Evolutionary conservation across 83 land plant genomes (phyloP).

Genomic region (Larix sibirica): DNA sequence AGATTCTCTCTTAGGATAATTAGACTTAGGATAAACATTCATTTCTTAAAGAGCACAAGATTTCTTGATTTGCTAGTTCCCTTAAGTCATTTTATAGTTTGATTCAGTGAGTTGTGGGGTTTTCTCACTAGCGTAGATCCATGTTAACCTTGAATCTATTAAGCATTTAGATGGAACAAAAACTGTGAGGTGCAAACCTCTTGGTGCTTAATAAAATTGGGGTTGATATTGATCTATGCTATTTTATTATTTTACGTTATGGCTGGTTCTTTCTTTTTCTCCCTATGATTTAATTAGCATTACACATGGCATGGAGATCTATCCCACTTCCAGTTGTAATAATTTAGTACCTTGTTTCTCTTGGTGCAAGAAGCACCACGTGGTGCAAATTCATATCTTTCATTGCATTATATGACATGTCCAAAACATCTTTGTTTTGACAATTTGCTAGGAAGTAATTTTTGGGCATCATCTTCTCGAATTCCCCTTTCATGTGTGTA

Average conservation of each 20-base stretch:
- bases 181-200: too few species aligned
- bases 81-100: not conserved
- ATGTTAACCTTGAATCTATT: too few species aligned
- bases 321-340: too few species aligned
- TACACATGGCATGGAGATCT: too few species aligned
- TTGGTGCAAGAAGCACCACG: not conserved
- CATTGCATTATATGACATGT: not conserved
- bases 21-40: not conserved
- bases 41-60: not conserved
- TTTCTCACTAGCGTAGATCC: not conserved
- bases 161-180: too few species aligned
- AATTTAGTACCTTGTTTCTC: too few species aligned
- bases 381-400: not conserved
- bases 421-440: not conserved
- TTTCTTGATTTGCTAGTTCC: slow-evolving; percentile 2
- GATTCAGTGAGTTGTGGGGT: not conserved
- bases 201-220: too few species aligned
- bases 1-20: not conserved
- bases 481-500: not conserved
- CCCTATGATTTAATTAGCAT: too few species aligned
- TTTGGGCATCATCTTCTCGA: not conserved
- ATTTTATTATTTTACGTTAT: too few species aligned
- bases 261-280: too few species aligned
- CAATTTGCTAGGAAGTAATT: not conserved
- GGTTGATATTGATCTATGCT: too few species aligned